phyloP scores from a whole-genome alignment of 2,329 filamentous ascomycete genomes.

The Sordariomycetes sp. region DNA sequence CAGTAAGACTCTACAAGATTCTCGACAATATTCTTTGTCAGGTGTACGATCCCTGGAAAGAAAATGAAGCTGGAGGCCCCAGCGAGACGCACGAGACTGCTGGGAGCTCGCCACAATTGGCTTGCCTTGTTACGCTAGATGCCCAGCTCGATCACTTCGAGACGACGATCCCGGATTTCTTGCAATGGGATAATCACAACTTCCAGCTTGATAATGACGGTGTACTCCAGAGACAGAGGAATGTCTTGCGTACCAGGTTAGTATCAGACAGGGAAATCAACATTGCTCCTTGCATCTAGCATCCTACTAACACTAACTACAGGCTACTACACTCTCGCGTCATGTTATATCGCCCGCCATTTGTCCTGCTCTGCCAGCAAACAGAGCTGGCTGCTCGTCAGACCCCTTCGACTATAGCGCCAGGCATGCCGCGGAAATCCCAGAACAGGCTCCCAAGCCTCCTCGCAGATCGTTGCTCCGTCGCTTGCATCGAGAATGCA shows the following conservation, averaged over 20 bases:
- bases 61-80: background rate
- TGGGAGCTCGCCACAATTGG: background rate
- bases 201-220: background rate
- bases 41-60: background rate
- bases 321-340: background rate
- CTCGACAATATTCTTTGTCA: background rate
- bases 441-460: background rate
- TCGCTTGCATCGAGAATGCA: background rate
- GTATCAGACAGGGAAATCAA: background rate
- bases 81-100: background rate
- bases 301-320: background rate
- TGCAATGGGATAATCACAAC: background rate
- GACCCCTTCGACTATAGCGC: background rate
- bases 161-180: background rate
- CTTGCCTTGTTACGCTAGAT: background rate
- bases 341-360: background rate
- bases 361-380: background rate
- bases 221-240: background rate
- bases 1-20: background rate
- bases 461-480: background rate
- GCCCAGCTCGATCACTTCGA: background rate
- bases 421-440: background rate
- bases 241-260: background rate
- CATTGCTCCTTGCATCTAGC: background rate
- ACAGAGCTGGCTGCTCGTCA: background rate